phyloP scores from a whole-genome alignment of 2,329 filamentous ascomycete species.

The Aspergillus versicolor region DNA sequence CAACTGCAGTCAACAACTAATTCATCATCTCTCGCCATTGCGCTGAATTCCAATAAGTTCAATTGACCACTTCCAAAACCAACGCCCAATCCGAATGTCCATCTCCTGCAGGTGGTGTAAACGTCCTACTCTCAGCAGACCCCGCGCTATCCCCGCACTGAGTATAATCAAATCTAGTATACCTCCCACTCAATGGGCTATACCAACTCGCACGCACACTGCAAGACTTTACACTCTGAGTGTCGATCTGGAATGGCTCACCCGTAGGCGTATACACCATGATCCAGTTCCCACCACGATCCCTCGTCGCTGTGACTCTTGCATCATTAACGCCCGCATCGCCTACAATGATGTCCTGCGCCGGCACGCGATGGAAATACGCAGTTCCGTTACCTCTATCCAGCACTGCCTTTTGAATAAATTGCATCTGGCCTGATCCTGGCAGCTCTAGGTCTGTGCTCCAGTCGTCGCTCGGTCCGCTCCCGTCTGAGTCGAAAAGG shows the following conservation, averaged over 20 bases:
- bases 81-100: not conserved
- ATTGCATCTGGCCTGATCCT: constrained; percentile 7
- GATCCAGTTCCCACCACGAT: not conserved
- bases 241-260: not conserved
- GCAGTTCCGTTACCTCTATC: not conserved
- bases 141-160: not conserved
- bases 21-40: too few relatives aligned
- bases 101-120: not conserved
- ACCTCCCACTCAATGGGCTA: not conserved
- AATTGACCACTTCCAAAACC: not conserved
- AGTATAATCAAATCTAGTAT: not conserved
- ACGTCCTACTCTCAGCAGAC: not conserved
- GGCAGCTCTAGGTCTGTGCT: not conserved
- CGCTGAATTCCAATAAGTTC: too few relatives aligned
- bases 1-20: too few relatives aligned
- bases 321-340: constrained; percentile 1
- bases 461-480: constrained; percentile 1
- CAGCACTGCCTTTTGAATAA: constrained; percentile 4
- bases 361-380: constrained; percentile 3
- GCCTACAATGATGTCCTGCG: constrained; percentile 4
- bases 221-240: not conserved
- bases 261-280: constrained; percentile 8
- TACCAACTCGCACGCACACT: not conserved
- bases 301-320: not conserved
- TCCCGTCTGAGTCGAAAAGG: not conserved